Conservation (phyloP, 495 filamentous ascomycete genomes). For the Aspergillus cristatus region DNA sequence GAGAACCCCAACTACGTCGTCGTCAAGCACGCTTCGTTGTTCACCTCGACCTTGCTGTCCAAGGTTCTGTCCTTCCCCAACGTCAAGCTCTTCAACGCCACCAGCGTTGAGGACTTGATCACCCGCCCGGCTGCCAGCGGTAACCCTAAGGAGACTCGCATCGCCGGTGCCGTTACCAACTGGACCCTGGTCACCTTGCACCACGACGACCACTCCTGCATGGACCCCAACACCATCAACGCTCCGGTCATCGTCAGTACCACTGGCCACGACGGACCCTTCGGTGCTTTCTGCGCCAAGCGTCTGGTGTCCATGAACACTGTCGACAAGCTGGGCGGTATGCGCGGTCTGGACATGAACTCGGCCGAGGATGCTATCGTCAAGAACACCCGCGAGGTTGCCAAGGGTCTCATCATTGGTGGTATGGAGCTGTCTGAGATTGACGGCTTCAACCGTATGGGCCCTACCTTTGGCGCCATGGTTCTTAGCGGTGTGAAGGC, state of each 20-base stretch:
- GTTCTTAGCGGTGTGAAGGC: conserved; percentile 77
- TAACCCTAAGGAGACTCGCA: conserved; percentile 43
- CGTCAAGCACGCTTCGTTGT: conserved; percentile 86
- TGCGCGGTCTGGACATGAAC: conserved; percentile 89
- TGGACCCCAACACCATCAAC: conserved; percentile 95
- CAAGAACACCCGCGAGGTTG: conserved; percentile 77
- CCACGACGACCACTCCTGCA: conserved; percentile 87
- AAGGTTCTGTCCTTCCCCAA: conserved; percentile 77
- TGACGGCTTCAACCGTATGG: conserved; percentile 84
- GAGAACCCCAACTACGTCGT: conserved; percentile 78
- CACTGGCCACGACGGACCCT: conserved; percentile 84
- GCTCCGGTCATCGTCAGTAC: conserved; percentile 77
- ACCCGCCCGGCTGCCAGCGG: conserved; percentile 48
- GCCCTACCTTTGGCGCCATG: conserved; percentile 74
- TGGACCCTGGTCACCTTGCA: conserved; percentile 88
- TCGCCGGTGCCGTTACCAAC: conserved; percentile 88
- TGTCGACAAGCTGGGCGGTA: conserved; percentile 74
- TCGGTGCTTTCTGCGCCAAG: conserved; percentile 83
- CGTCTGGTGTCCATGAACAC: conserved; percentile 72
- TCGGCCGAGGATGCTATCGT: conserved; percentile 84
- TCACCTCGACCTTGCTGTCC: conserved; percentile 76
- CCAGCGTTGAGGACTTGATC: conserved; percentile 82
- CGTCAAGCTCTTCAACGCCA: conserved; percentile 93
- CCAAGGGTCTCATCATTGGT: conserved; percentile 80
- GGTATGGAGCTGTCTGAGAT: conserved; percentile 91